These are phyloP conservation scores for Cyclotella kingstonii DNA, from an alignment of 108 stramenopile genomes.

Conservation along the genomic window DNA sequence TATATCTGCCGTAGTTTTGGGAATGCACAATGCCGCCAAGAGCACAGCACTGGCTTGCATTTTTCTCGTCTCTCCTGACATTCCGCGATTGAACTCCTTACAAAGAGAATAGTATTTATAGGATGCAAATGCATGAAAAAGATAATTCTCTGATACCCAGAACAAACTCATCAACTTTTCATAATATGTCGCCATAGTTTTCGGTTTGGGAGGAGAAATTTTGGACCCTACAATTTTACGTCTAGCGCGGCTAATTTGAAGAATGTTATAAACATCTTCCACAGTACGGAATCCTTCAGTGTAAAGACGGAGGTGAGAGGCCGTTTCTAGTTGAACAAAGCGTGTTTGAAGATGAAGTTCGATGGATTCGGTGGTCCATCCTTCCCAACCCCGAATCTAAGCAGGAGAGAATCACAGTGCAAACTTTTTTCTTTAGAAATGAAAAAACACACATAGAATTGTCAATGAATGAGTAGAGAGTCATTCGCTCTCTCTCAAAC, in stretches of 20 bases:
- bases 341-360: slow-evolving; percentile 96
- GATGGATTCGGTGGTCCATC: slow-evolving; percentile 89
- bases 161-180: slow-evolving; percentile 96
- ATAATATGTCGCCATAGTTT: slow-evolving; percentile 96
- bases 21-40: slow-evolving; percentile 90
- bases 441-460: no score
- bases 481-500: no score
- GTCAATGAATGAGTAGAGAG: background rate
- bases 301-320: slow-evolving; percentile 91
- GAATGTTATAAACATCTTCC: slow-evolving; percentile 97
- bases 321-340: slow-evolving; percentile 94
- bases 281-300: slow-evolving; percentile 98
- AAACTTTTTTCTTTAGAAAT: no score
- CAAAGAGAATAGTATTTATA: slow-evolving; percentile 90
- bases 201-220: slow-evolving; percentile 85
- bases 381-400: slow-evolving; percentile 93
- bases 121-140: slow-evolving; percentile 99
- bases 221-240: slow-evolving; percentile 59
- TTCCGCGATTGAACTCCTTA: slow-evolving; percentile 88
- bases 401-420: background rate
- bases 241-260: slow-evolving; percentile 82
- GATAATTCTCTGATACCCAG: slow-evolving; percentile 95
- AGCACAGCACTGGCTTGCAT: slow-evolving; percentile 85
- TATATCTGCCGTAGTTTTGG: slow-evolving; percentile 37
- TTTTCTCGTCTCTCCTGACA: slow-evolving; percentile 76